Evolutionary conservation across 768 basidiomycete genomes (phyloP), one percentile per base, ranked within the genome.

Genomic region (Infundibulicybe gibba): DNA sequence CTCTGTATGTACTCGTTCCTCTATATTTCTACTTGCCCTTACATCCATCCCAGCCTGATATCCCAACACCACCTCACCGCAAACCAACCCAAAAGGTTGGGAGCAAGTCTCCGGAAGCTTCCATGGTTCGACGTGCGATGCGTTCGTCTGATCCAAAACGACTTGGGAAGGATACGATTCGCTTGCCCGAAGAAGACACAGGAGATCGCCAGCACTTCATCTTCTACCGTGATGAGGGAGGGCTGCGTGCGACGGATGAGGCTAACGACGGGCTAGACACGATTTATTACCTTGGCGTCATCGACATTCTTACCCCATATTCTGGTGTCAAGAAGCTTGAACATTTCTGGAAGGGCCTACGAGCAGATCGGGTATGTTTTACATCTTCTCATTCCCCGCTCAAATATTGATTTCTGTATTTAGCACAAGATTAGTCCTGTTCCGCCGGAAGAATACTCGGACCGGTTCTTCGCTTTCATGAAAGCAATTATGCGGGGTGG

Each of bases 191-290:
- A 57, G 68, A 78, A 58, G 77, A 87, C 58, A 74, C 77, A 1
- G 78, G 81, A 32, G 81, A 87, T 48, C 68, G 80, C 13, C 74
- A 82, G 31, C 80, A 90, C 48, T 92, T 95, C 61, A 65, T 97
- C 20, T 99, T 99, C 66, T 97, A 97, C 61, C 91, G 94, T 57
- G 94, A 99, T 60, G 97, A 98, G 56, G 94, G 94, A 11, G 97
- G 97, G 0, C 61, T 95, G 38, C 77, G 87, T 30, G 91, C 94
- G 32, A 97, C 95, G 14, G 83, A 94, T 62, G 94, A 97, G 57
- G 66, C 64, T 8, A 95, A 98, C 62, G 73, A 77, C 15, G 64
- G 74, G 2, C 65, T 85, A 66, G 85, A 87, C 53, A 81, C 80
- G 40, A 87, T 97, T 46, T 97, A 95, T 64, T 97, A 97, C 64